Conservation (phyloP, 805 yeast genomes). For the Cyberlindnera mrakii region DNA sequence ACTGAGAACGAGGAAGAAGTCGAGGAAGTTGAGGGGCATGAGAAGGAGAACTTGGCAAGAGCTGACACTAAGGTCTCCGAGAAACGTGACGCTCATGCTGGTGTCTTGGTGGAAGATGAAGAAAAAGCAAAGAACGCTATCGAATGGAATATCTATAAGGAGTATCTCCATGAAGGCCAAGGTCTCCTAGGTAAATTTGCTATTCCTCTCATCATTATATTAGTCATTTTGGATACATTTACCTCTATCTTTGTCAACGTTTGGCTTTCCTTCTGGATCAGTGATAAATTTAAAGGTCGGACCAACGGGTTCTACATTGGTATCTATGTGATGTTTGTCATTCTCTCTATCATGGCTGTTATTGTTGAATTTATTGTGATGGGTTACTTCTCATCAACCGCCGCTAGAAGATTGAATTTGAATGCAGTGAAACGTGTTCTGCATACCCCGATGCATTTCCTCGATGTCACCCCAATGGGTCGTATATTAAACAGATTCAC, state of each 20-base stretch:
- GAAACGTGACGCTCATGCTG: constrained; percentile 18
- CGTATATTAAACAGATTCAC: constrained; percentile 80
- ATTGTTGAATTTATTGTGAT: constrained; percentile 39
- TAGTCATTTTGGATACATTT: constrained; percentile 37
- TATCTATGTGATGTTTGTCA: constrained; percentile 55
- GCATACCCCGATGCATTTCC: constrained; percentile 75
- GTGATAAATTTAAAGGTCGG: constrained; percentile 40
- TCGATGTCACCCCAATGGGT: constrained; percentile 87
- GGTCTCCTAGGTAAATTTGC: constrained; percentile 34
- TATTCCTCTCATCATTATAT: constrained; percentile 24
- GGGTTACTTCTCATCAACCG: constrained; percentile 45
- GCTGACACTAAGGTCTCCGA: constrained; percentile 11
- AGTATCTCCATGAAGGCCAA: constrained; percentile 50
- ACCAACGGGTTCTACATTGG: constrained; percentile 65
- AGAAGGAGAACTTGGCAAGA: constrained; percentile 2
- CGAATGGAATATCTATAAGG: constrained; percentile 39
- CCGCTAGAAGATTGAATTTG: constrained; percentile 57
- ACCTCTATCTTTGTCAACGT: constrained; percentile 56
- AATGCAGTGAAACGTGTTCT: constrained; percentile 53
- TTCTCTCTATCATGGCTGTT: constrained; percentile 35
- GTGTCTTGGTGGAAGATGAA: constrained; percentile 43
- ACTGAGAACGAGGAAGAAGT: constrained; percentile 24
- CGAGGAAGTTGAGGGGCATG: constrained; percentile 17
- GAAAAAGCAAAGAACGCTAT: constrained; percentile 55
- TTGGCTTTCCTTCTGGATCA: constrained; percentile 84